phyloP scores from a whole-genome alignment of 495 filamentous ascomycete genomes.

The Cercophora newfieldiana region DNA sequence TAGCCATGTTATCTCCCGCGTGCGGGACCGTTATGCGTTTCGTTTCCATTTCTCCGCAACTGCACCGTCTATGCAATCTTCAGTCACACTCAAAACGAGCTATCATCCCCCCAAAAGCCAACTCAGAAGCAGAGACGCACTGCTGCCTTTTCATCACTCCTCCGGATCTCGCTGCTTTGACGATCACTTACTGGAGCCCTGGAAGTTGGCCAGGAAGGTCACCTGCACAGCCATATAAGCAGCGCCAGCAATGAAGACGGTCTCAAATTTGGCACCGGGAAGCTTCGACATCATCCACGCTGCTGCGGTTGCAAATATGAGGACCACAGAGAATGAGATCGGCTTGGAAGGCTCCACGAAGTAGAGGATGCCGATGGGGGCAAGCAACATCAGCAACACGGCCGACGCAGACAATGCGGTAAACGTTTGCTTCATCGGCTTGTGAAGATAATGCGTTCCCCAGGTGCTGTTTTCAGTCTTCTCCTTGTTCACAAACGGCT shows the following conservation, averaged over 20 bases:
- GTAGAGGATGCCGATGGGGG: conserved; percentile 10
- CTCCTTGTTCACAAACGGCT: conserved; percentile 2
- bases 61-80: not conserved
- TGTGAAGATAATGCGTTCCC: not conserved
- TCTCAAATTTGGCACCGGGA: conserved; percentile 17
- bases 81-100: not conserved
- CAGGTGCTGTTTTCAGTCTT: not conserved
- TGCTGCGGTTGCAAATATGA: conserved; percentile 3
- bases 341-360: conserved; percentile 4
- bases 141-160: not conserved
- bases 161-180: not conserved
- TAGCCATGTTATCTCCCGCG: too few species aligned
- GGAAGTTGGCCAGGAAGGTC: conserved; percentile 18
- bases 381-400: not conserved
- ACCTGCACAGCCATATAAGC: conserved; percentile 21
- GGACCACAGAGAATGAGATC: conserved; percentile 1
- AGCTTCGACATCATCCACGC: conserved; percentile 1
- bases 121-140: not conserved
- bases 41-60: too few species aligned
- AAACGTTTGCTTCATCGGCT: conserved; percentile 3
- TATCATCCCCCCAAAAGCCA: not conserved
- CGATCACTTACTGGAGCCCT: not conserved
- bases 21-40: too few species aligned
- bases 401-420: not conserved
- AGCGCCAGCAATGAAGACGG: conserved; percentile 9